Percentiles rank a stretch among this genome's conserved stretches.
Conservation (phyloP, 371 early-diverging fungal species). For the Chytridiales sp. region DNA sequence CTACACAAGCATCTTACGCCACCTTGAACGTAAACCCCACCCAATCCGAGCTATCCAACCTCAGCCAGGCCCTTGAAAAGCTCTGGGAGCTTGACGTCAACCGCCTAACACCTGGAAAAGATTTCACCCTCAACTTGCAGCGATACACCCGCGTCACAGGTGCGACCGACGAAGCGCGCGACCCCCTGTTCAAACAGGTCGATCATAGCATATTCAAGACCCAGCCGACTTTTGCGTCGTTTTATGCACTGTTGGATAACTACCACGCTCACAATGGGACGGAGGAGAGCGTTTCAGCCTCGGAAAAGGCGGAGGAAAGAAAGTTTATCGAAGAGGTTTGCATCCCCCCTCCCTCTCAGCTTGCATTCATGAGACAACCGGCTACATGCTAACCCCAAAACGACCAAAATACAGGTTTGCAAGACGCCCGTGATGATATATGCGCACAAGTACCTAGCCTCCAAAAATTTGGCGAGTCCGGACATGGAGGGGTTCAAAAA, state of each 20-base stretch:
- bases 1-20: no score
- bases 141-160: conserved; percentile 24
- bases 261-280: conserved; percentile 42
- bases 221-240: conserved; percentile 40
- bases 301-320: conserved; percentile 36
- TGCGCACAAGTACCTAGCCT: conserved; percentile 36
- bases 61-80: conserved; percentile 27
- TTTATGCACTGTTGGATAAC: conserved; percentile 47
- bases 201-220: conserved; percentile 22
- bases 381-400: no score
- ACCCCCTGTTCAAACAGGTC: conserved; percentile 41
- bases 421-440: conserved; percentile 39
- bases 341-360: no score
- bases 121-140: conserved; percentile 39
- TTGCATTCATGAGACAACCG: no score
- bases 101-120: conserved; percentile 39
- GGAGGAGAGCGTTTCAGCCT: conserved; percentile 30
- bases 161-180: conserved; percentile 22
- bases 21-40: no score
- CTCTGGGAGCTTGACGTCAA: conserved; percentile 47
- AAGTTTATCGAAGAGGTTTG: conserved; percentile 44
- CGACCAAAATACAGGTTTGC: no score
- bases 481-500: conserved; percentile 30
- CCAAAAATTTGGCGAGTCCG: conserved; percentile 22
- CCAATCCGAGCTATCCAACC: conserved; percentile 16